Base-by-base conservation (phyloP, 257 asterid genomes). In the Knoxia roxburghii region DNA sequence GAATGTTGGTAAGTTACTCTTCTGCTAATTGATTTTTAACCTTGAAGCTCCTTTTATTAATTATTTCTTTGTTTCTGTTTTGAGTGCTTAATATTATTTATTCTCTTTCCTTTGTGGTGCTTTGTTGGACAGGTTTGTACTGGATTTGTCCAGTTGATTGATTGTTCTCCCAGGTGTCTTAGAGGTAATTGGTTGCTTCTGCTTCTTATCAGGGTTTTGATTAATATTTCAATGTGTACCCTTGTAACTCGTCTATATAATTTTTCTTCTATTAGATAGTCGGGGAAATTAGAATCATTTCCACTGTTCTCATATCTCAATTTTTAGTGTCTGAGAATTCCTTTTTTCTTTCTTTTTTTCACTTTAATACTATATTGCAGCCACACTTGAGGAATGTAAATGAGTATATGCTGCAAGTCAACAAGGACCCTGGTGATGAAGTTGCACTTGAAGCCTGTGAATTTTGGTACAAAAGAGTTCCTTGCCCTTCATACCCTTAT, bases 371-470 rank as follows among this genome's bases (percentile, higher is more conserved):
- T 61, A 51, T 74, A n/a, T 50, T 81, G 82, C 91, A 94, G 99
- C 93, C 97, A 49, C 99, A 94, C 75, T 68, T 94, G 70, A 82
- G 88, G 88, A 86, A 87, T 61, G 82, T 94, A 69, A 83, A 90
- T 23, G 98, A 89, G 71, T 94, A 89, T 76, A 91, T 94, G 81
- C 73, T 94, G 86, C 80, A 85, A 71, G 96, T 91, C 73, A 94
- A 87, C 88, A 85, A 85, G 85, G 99, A 90, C 76, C 76, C 86
- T 26, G 95, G 89, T 68, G 95, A 90, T 13, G 99, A 94, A 74
- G 98, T 90, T 83, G 90, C 99, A 71, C 95, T 94, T 24, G 99
- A 94, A 82, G 91, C 99, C 62, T 94, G 99, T 86, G 99, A 94
- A 84, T 90, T 94, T 80, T 94, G 99, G 99, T 94, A 84, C 64